Conservation (phyloP, 345 rosid genomes). For the Isatis tinctoria region DNA sequence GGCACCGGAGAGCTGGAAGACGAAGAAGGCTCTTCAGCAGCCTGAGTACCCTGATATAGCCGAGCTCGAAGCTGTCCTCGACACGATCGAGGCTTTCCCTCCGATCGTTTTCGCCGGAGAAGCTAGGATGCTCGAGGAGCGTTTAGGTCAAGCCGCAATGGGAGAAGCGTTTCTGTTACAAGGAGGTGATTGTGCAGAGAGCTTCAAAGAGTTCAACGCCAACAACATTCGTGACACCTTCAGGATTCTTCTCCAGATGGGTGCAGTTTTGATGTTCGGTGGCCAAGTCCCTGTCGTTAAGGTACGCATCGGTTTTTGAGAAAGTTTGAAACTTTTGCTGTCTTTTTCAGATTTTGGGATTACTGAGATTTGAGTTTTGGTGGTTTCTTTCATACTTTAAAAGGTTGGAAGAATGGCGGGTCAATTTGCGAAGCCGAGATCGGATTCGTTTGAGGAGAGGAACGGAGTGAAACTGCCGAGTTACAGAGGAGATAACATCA, state of each 20-base stretch:
- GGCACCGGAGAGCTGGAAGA: constrained; percentile 52
- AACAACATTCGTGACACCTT: constrained; percentile 74
- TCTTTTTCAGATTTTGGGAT: no score
- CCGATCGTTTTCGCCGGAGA: constrained; percentile 71
- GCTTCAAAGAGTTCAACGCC: constrained; percentile 68
- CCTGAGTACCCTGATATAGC: constrained; percentile 55
- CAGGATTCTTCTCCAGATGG: constrained; percentile 66
- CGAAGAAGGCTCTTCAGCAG: constrained; percentile 53
- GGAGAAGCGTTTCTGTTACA: constrained; percentile 68
- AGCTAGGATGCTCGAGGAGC: constrained; percentile 54
- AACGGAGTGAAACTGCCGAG: constrained; percentile 65
- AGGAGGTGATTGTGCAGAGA: constrained; percentile 80
- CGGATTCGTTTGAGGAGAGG: constrained; percentile 61
- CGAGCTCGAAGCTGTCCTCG: constrained; percentile 43
- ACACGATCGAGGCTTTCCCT: constrained; percentile 50
- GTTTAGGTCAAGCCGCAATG: constrained; percentile 57
- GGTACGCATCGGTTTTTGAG: constrained; percentile 28
- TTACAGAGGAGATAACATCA: constrained; percentile 71
- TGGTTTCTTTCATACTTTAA: not conserved
- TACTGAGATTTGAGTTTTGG: not conserved
- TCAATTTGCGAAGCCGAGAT: constrained; percentile 73
- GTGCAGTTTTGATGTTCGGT: constrained; percentile 73
- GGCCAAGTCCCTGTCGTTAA: constrained; percentile 70
- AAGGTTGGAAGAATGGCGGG: constrained; percentile 85
- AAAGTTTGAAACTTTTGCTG: not conserved